Conservation (phyloP, 768 basidiomycete genomes). For the Collybia sordida region DNA sequence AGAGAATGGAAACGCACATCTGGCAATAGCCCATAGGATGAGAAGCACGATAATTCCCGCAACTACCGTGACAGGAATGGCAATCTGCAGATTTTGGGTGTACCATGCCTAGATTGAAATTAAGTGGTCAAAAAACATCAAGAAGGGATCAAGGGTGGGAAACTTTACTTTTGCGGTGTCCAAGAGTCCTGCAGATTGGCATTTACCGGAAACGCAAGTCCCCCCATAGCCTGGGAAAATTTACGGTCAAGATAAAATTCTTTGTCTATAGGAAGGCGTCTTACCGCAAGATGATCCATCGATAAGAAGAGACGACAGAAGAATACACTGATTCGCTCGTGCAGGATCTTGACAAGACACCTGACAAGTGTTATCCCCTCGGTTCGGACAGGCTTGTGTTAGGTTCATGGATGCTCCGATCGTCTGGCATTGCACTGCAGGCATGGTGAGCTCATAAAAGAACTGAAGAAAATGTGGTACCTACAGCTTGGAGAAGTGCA, state of each 20-base stretch:
- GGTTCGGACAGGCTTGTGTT: constrained; percentile 61
- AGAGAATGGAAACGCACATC: constrained; percentile 31
- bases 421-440: constrained; percentile 69
- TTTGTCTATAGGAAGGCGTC: constrained; percentile 19
- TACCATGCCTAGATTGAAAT: constrained; percentile 63
- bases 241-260: constrained; percentile 9
- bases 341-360: constrained; percentile 80
- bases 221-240: constrained; percentile 62
- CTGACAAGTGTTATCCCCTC: constrained; percentile 65
- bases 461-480: constrained; percentile 23
- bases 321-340: constrained; percentile 57
- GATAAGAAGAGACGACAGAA: constrained; percentile 67
- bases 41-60: constrained; percentile 62
- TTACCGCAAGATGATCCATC: constrained; percentile 85
- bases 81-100: constrained; percentile 70
- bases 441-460: constrained; percentile 5
- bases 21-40: constrained; percentile 49
- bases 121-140: constrained; percentile 7
- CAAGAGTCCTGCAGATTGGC: constrained; percentile 56
- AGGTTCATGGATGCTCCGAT: constrained; percentile 74
- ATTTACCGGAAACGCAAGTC: constrained; percentile 59
- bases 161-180: constrained; percentile 57
- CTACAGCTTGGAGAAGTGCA: constrained; percentile 74
- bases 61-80: constrained; percentile 77
- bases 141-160: constrained; percentile 5